phyloP scores from a whole-genome alignment of 78 protist genomes.

The Creolimax fragrantissima region DNA sequence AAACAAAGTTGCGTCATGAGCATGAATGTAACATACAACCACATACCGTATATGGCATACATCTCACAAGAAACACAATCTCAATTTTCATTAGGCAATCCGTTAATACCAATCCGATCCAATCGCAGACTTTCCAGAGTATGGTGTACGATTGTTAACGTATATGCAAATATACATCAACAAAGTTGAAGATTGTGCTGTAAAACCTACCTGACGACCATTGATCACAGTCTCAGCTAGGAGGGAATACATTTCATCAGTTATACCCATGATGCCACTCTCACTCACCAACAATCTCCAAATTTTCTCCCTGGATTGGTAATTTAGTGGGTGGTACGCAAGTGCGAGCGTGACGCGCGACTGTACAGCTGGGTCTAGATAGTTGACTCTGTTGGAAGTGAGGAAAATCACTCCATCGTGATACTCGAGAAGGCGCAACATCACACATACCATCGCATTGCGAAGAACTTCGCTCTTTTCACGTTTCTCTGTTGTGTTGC shows the following conservation, averaged over 20 bases:
- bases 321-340: constrained; percentile 16
- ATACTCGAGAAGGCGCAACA: constrained; percentile 31
- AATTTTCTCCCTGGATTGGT: not conserved
- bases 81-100: no score
- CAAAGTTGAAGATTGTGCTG: no score
- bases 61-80: no score
- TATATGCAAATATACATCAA: no score
- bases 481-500: constrained; percentile 4
- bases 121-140: no score
- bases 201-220: not conserved
- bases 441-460: constrained; percentile 35
- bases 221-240: not conserved
- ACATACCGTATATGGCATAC: no score
- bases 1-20: no score
- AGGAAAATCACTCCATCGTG: constrained; percentile 36
- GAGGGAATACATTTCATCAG: not conserved
- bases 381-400: constrained; percentile 38
- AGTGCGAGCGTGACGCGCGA: constrained; percentile 44
- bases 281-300: not conserved
- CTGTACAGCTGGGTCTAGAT: constrained; percentile 35
- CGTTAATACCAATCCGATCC: no score
- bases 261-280: not conserved
- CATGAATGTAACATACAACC: no score
- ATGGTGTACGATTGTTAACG: no score
- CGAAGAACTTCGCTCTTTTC: not conserved